Conservation (phyloP, 768 basidiomycete genomes). For the Imleria badia region DNA sequence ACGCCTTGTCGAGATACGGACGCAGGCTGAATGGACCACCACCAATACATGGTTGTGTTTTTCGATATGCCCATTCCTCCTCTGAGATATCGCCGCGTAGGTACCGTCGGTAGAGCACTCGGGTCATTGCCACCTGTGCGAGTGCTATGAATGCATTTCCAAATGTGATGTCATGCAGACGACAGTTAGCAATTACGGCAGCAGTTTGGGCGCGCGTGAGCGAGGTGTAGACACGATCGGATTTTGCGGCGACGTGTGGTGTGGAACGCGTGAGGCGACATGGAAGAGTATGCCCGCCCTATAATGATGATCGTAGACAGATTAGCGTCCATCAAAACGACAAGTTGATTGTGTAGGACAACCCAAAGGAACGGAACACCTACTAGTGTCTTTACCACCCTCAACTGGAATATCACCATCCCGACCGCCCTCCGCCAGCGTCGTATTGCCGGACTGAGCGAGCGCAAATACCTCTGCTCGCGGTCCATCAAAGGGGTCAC, state of each 20-base stretch:
- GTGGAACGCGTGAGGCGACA: conserved; percentile 37
- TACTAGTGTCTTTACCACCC: conserved; percentile 39
- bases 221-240: conserved; percentile 19
- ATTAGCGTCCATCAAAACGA: neutral
- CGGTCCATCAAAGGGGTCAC: conserved; percentile 39
- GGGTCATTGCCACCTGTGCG: too few relatives aligned
- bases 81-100: conserved; percentile 1
- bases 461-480: conserved; percentile 27
- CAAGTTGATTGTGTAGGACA: too few relatives aligned
- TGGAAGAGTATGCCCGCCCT: too few relatives aligned
- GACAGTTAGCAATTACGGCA: conserved; percentile 39
- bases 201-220: conserved; percentile 34
- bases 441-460: conserved; percentile 35
- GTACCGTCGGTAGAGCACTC: too few relatives aligned
- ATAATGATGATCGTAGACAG: too few relatives aligned
- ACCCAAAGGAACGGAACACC: neutral
- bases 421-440: conserved; percentile 46
- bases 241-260: conserved; percentile 35
- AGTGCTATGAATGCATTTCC: conserved; percentile 50
- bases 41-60: neutral
- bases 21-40: neutral
- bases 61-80: conserved; percentile 1
- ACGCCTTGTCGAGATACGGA: conserved; percentile 21
- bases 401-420: conserved; percentile 34
- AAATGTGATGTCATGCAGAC: conserved; percentile 44